Evolutionary conservation across 345 rosid genomes (phyloP).

Genomic region (Cardamine chenopodiifolia): DNA sequence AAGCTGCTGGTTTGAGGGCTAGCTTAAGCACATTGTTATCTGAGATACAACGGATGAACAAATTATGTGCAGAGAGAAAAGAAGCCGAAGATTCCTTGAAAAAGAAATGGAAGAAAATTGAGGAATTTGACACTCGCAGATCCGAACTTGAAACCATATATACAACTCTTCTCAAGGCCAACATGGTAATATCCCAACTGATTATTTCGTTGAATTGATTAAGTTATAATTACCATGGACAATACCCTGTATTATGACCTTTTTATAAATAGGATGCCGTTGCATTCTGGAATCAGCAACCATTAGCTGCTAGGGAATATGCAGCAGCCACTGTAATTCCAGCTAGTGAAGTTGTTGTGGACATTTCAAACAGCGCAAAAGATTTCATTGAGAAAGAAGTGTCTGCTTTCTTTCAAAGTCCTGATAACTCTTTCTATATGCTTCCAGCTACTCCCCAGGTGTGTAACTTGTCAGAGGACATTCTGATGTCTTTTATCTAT

Average conservation of each 20-base stretch:
- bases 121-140: constrained; percentile 90
- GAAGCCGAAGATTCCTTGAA: constrained; percentile 86
- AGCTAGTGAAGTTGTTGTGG: constrained; percentile 66
- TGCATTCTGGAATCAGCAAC: constrained; percentile 89
- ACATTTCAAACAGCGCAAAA: constrained; percentile 76
- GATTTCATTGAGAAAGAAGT: constrained; percentile 82
- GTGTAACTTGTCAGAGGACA: constrained; percentile 33
- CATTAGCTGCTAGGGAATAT: constrained; percentile 79
- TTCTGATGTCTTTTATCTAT: constrained; percentile 10
- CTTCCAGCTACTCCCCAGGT: constrained; percentile 97
- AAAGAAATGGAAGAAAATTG: constrained; percentile 95
- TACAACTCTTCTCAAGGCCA: constrained; percentile 80
- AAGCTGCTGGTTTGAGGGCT: constrained; percentile 82
- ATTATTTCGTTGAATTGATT: not conserved
- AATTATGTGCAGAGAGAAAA: constrained; percentile 87
- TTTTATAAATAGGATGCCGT: constrained; percentile 66
- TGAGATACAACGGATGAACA: constrained; percentile 77
- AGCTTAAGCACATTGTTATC: constrained; percentile 80
- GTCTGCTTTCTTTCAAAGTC: constrained; percentile 79
- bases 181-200: constrained; percentile 55
- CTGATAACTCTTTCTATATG: constrained; percentile 86
- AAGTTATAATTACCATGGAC: not conserved
- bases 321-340: constrained; percentile 87
- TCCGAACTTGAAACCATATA: constrained; percentile 88
- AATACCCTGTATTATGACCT: not conserved